Base-by-base conservation (phyloP, 768 basidiomycete genomes). In the Boletus subcaerulescens region DNA sequence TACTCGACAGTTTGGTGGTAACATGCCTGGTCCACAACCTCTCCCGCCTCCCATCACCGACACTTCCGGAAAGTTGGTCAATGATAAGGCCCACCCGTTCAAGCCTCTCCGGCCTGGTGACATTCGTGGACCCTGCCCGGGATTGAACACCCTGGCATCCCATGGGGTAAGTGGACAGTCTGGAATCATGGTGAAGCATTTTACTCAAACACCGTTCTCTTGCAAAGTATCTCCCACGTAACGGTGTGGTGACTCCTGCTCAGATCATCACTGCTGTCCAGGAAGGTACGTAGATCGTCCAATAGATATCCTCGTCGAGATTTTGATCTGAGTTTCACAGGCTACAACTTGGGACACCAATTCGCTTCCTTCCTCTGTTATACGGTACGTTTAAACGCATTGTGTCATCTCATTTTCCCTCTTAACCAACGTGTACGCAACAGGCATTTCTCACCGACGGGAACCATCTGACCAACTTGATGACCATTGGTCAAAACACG, bases 381-480 rank as follows among this genome's bases (percentile, higher is more conserved):
- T 35, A 45, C 11, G 29, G 62, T 65, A 51, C 43, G 45, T 46
- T 36, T 17, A 5, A 36, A 9, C 9, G 5, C 29, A 13, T 26
- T 6, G 8, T 9, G 0, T 29, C 2, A 29, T 20, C 17, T 36
- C 12, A 15, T 22, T 17, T 38, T n/a, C 17, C 2, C 5, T 20
- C 22, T 32, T 57, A 10, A 63, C 26, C 1, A 3, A 45, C 15
- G 22, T 5, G 32, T 42, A 18, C 1, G 9, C 2, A 29, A 29
- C 26, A 29, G 26, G 26, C 12, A 14, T 65, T 65, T 20, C 3
- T 67, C 18, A 59, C 66, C 3, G 65, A 65, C 17, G 64, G 64
- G 4, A 66, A 66, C 20, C 61, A 60, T 24, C 49, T 66, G 47
- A 65, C 64, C 7, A 66, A 65, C 13, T 45, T 65, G 49, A 66